Evolutionary conservation across 1,139 yeast genomes (phyloP).

Genomic region (Yamadazyma taylorii): DNA sequence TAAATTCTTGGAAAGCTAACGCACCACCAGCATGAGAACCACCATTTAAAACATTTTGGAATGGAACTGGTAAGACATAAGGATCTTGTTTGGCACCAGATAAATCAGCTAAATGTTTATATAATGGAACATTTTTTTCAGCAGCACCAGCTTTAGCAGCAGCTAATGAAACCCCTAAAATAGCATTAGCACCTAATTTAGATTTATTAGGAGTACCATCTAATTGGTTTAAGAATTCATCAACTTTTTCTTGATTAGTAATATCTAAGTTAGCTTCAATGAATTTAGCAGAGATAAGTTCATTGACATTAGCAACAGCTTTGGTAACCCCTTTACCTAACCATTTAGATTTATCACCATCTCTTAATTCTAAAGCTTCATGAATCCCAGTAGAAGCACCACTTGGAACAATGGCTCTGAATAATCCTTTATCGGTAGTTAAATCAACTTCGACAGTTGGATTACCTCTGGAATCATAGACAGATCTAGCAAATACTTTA

Average conservation of each 20-base stretch:
- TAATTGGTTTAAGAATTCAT: slow-evolving; percentile 70
- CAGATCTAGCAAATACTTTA: slow-evolving; percentile 85
- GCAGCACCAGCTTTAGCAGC: slow-evolving; percentile 96
- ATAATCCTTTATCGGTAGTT: slow-evolving; percentile 79
- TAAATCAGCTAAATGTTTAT: slow-evolving; percentile 77
- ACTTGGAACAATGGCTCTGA: slow-evolving; percentile 94
- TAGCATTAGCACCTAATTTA: slow-evolving; percentile 94
- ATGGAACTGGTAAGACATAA: slow-evolving; percentile 89
- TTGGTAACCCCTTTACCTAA: slow-evolving; percentile 91
- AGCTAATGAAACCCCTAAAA: slow-evolving; percentile 92
- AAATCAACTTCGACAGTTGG: slow-evolving; percentile 96
- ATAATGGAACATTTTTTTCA: slow-evolving; percentile 81
- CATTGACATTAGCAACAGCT: slow-evolving; percentile 91
- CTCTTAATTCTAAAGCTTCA: slow-evolving; percentile 95
- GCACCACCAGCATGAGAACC: slow-evolving; percentile 99
- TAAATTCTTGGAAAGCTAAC: slow-evolving; percentile 96
- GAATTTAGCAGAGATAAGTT: slow-evolving; percentile 85
- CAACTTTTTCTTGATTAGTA: slow-evolving; percentile 75
- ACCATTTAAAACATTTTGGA: slow-evolving; percentile 97
- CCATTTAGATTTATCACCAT: slow-evolving; percentile 92
- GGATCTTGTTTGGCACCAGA: slow-evolving; percentile 60
- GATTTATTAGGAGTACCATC: slow-evolving; percentile 95
- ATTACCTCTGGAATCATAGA: slow-evolving; percentile 97
- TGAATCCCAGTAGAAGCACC: slow-evolving; percentile 96
- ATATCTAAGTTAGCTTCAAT: slow-evolving; percentile 72